Base-by-base conservation (phyloP, 805 yeast species). In the Candida golubevii region DNA sequence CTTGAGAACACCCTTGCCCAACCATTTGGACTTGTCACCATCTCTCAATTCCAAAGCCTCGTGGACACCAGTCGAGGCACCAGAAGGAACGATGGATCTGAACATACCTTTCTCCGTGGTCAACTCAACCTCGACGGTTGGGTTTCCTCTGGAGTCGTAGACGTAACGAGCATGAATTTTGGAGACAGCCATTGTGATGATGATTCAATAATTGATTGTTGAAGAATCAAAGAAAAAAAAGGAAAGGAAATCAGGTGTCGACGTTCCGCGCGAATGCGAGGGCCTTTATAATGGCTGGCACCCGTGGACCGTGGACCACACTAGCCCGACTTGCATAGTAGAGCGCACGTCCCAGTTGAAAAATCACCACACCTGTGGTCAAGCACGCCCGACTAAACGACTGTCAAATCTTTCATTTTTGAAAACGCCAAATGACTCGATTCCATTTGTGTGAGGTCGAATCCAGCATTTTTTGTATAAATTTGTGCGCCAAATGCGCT, bases 81-180 rank as follows among this genome's bases (percentile, higher is more conserved):
- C 99, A 57, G 97, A 89, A 72, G 99, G 99, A 53, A 93, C 99
- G 67, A 91, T 90, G 59, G 98, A 82, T 75, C 97, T 86, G 95
- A 88, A 90, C 56, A 80, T 63, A 66, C 99, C 99, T 66, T 86
- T 82, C 54, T 79, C 91, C 66, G 99, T 91, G 80, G 85, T 77
- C 63, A 91, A 66, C 67, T 93, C 98, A 60, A 93, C 98, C 83
- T 93, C 98, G 62, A 93, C 99, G 61, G 99, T 91, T 78, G 99
- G 99, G 84, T 91, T 93, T 77, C 98, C 98, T 78, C 99, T 88
- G 63, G 98, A 91, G 79, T 91, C 99, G 85, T 93, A 91, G 75
- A 91, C 96, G 81, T 82, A 85, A 78, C 99, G 90, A 65, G 98
- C 87, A 74, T 78, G 83, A 62, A 90, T 76, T 75, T 91, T 90